A percentile compares a stretch with the other conserved stretches of the same genome.
Evolutionary conservation across 352 stramenopile genomes (phyloP).

Genomic region (Phytophthora rubi): DNA sequence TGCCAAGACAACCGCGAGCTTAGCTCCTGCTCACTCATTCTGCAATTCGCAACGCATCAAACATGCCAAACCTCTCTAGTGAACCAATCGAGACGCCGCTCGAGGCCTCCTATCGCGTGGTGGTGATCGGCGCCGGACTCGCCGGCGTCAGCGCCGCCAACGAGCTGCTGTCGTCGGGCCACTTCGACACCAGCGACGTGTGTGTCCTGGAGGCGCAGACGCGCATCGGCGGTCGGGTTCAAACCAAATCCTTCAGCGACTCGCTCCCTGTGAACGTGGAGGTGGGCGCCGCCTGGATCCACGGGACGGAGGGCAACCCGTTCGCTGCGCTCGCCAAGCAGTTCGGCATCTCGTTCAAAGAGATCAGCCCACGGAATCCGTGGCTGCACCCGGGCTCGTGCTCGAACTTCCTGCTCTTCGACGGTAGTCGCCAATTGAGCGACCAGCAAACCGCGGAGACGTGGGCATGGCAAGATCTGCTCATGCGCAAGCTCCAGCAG

Average conservation of each 20-base stretch:
- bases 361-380: slow-evolving; percentile 64
- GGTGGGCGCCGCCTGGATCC: slow-evolving; percentile 68
- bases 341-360: slow-evolving; percentile 57
- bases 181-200: slow-evolving; percentile 44
- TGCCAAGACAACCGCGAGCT: background rate
- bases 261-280: slow-evolving; percentile 56
- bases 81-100: slow-evolving; percentile 19
- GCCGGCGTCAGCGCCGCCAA: slow-evolving; percentile 55
- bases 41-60: slow-evolving; percentile 31
- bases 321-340: slow-evolving; percentile 48
- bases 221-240: slow-evolving; percentile 61
- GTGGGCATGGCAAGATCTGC: slow-evolving; percentile 53
- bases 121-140: slow-evolving; percentile 57
- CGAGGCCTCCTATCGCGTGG: slow-evolving; percentile 43
- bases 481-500: slow-evolving; percentile 53
- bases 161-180: slow-evolving; percentile 43
- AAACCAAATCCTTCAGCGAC: slow-evolving; percentile 57
- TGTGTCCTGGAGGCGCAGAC: slow-evolving; percentile 56
- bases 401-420: slow-evolving; percentile 50
- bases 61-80: slow-evolving; percentile 27
- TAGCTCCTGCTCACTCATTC: slow-evolving; percentile 17
- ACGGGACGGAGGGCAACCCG: slow-evolving; percentile 52
- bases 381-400: slow-evolving; percentile 70
- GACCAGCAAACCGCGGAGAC: slow-evolving; percentile 43
- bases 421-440: slow-evolving; percentile 36